A percentile compares a stretch with the other conserved stretches of the same genome.
Conservation (phyloP, 352 stramenopile genomes). For the Globisporangium viniferum region DNA sequence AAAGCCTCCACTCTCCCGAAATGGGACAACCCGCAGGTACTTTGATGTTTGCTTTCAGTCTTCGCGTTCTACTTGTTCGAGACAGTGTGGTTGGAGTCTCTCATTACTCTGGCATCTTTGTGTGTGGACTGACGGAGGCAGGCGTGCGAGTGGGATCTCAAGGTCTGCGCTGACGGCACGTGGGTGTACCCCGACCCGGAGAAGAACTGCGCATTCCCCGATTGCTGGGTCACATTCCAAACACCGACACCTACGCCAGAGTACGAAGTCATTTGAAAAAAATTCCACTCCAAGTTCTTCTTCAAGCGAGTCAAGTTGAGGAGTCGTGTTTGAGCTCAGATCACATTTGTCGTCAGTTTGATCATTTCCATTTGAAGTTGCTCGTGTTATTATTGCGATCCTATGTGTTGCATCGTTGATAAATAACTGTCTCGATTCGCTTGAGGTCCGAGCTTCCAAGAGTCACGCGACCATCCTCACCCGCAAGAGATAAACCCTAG, state of each 20-base stretch:
- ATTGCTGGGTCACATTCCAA: slow-evolving; percentile 34
- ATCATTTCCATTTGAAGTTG: too few relatives aligned
- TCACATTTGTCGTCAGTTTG: too few relatives aligned
- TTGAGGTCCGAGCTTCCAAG: too few relatives aligned
- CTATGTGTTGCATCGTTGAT: too few relatives aligned
- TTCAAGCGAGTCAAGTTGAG: too few relatives aligned
- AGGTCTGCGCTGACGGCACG: slow-evolving; percentile 58
- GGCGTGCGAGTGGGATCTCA: slow-evolving; percentile 61
- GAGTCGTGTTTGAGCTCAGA: too few relatives aligned
- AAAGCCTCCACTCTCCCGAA: slow-evolving; percentile 7
- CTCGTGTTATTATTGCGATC: too few relatives aligned
- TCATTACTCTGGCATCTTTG: not conserved
- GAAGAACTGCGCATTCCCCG: slow-evolving; percentile 42
- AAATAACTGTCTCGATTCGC: too few relatives aligned
- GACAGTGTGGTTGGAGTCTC: not conserved
- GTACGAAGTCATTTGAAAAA: not conserved
- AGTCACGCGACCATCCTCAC: too few relatives aligned
- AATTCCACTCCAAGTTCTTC: too few relatives aligned
- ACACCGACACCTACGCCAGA: not conserved
- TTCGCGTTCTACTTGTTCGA: not conserved
- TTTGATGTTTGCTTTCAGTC: not conserved
- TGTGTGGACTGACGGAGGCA: slow-evolving; percentile 9
- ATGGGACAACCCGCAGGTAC: slow-evolving; percentile 41
- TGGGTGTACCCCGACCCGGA: slow-evolving; percentile 57
- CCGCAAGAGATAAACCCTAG: too few relatives aligned